These are phyloP conservation scores for Lactifluus rugatus DNA, from an alignment of 768 basidiomycete species.

Conservation along the genomic window DNA sequence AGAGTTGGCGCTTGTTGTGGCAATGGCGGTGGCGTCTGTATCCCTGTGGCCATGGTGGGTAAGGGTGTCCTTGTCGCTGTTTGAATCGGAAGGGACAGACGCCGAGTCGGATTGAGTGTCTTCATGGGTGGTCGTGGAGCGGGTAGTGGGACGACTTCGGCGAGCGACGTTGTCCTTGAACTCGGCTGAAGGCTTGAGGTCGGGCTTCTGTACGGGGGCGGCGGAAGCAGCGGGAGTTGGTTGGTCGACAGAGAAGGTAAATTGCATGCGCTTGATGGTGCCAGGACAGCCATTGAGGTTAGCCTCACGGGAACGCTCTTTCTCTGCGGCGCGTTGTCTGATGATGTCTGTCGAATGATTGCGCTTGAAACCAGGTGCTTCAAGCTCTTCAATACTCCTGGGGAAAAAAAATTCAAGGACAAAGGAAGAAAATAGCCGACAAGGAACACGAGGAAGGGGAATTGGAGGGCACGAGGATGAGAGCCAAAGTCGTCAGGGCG, in stretches of 20 bases:
- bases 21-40: constrained; percentile 17
- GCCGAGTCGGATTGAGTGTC: constrained; percentile 12
- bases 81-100: background rate
- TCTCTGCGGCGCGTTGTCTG: constrained; percentile 69
- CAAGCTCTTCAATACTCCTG: constrained; percentile 78
- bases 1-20: constrained; percentile 17
- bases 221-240: constrained; percentile 40
- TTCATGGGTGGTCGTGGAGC: constrained; percentile 30
- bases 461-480: constrained; percentile 24
- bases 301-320: constrained; percentile 66
- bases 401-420: background rate
- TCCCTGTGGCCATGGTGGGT: constrained; percentile 29
- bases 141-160: constrained; percentile 33
- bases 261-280: constrained; percentile 81
- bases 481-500: constrained; percentile 28
- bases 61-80: constrained; percentile 30
- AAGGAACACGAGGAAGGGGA: background rate
- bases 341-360: constrained; percentile 75
- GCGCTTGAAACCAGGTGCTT: constrained; percentile 73
- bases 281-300: constrained; percentile 53
- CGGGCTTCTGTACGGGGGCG: constrained; percentile 50
- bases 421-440: no score
- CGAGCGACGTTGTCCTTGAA: constrained; percentile 42
- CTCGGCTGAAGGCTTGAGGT: constrained; percentile 54
- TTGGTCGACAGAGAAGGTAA: constrained; percentile 79